These are phyloP conservation scores for Sequoia sempervirens DNA, from an alignment of 75 land plant genomes.

Conservation along the genomic window DNA sequence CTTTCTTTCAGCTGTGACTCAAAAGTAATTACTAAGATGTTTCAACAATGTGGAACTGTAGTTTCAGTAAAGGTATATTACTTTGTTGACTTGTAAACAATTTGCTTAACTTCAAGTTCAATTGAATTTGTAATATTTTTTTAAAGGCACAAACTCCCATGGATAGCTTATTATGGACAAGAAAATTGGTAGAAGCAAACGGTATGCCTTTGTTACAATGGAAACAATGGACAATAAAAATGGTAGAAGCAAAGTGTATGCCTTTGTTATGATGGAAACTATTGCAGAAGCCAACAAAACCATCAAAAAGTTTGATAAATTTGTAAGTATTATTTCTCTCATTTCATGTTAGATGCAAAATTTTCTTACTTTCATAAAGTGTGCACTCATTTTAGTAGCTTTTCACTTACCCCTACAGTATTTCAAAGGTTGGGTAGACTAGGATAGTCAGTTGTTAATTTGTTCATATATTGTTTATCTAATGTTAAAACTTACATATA, in stretches of 20 bases:
- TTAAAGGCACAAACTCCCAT: background rate
- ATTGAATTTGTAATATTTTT: background rate
- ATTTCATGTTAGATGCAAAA: no score
- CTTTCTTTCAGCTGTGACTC: background rate
- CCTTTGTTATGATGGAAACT: slow-evolving; percentile 67
- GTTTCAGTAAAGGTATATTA: background rate
- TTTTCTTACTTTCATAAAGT: no score
- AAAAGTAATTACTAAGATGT: background rate
- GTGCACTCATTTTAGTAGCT: no score
- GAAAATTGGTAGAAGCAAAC: slow-evolving; percentile 65
- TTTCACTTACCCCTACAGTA: no score
- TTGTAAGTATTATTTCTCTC: slow-evolving; percentile 30
- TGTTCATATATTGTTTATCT: no score
- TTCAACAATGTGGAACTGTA: background rate
- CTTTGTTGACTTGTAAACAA: background rate
- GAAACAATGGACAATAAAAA: slow-evolving; percentile 49
- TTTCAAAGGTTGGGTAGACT: no score
- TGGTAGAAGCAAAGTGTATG: slow-evolving; percentile 80
- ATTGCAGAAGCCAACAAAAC: slow-evolving; percentile 56
- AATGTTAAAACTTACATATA: no score
- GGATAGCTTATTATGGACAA: slow-evolving; percentile 60
- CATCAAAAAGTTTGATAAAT: slow-evolving; percentile 55
- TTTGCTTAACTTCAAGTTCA: background rate
- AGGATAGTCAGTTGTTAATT: no score
- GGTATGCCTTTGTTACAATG: slow-evolving; percentile 84